Evolutionary conservation across 306 rosid species (phyloP).

Genomic region (Cucumis melo): DNA sequence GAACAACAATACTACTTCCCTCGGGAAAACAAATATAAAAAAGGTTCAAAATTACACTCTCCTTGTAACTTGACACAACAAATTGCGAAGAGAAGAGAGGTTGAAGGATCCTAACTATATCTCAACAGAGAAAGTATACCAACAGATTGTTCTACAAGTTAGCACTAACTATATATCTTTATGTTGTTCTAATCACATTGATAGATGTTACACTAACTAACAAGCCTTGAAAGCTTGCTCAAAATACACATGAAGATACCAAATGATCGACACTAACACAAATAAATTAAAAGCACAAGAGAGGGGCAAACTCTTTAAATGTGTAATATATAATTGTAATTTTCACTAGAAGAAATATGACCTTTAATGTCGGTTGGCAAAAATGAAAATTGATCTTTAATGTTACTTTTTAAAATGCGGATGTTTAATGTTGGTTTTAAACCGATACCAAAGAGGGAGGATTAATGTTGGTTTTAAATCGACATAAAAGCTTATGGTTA

Average conservation of each 20-base stretch:
- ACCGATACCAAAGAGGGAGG: too few relatives aligned
- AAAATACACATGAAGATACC: neutral
- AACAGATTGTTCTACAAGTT: neutral
- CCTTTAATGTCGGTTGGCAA: too few relatives aligned
- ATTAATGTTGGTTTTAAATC: too few relatives aligned
- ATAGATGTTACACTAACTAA: too few relatives aligned
- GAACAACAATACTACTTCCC: neutral
- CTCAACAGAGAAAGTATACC: neutral
- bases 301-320: neutral
- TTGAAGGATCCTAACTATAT: neutral
- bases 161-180: too few relatives aligned
- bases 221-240: neutral
- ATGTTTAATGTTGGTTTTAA: too few relatives aligned
- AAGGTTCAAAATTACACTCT: neutral
- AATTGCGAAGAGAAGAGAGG: neutral
- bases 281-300: neutral
- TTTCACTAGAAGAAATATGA: too few relatives aligned
- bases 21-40: neutral
- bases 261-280: neutral
- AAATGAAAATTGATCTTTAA: too few relatives aligned
- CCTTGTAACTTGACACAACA: neutral
- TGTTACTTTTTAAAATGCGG: too few relatives aligned
- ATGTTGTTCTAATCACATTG: too few relatives aligned
- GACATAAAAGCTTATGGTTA: too few relatives aligned
- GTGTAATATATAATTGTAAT: neutral